phyloP scores from a whole-genome alignment of 495 filamentous ascomycete genomes.

The Penicillium crystallinum region DNA sequence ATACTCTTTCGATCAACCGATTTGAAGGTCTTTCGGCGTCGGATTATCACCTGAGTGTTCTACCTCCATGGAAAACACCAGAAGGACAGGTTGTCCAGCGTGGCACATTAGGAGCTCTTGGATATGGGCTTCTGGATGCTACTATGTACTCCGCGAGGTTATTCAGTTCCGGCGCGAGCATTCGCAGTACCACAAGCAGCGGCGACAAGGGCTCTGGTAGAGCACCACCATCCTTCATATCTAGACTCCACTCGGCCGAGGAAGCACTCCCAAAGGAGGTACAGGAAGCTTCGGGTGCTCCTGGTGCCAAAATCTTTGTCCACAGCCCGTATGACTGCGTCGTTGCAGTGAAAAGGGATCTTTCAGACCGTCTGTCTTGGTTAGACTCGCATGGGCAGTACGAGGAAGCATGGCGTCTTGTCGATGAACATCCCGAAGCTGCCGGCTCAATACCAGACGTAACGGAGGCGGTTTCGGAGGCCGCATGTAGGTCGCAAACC shows the following conservation, averaged over 20 bases:
- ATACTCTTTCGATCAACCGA: constrained; percentile 74
- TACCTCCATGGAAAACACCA: constrained; percentile 65
- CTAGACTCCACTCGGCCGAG: constrained; percentile 26
- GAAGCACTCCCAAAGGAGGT: constrained; percentile 35
- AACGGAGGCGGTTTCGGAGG: constrained; percentile 52
- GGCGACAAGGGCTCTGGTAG: constrained; percentile 47
- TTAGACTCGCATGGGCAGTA: constrained; percentile 72
- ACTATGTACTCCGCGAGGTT: constrained; percentile 77
- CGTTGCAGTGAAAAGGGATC: constrained; percentile 76
- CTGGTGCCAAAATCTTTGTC: constrained; percentile 88
- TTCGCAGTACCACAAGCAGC: constrained; percentile 65
- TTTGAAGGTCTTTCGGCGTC: constrained; percentile 81
- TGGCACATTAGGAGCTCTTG: constrained; percentile 62
- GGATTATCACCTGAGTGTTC: constrained; percentile 84
- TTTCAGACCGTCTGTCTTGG: constrained; percentile 80
- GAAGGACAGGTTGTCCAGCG: constrained; percentile 53
- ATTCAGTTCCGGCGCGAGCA: constrained; percentile 82
- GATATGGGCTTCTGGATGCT: constrained; percentile 67
- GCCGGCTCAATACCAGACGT: constrained; percentile 27
- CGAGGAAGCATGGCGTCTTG: constrained; percentile 78
- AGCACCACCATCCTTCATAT: constrained; percentile 38
- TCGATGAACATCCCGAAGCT: constrained; percentile 72
- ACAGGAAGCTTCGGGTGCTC: constrained; percentile 45
- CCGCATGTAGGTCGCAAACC: constrained; percentile 47
- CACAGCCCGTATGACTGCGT: constrained; percentile 95